These are phyloP conservation scores for Guyanaporus albipodus DNA, from an alignment of 768 basidiomycete species.

Conservation along the genomic window DNA sequence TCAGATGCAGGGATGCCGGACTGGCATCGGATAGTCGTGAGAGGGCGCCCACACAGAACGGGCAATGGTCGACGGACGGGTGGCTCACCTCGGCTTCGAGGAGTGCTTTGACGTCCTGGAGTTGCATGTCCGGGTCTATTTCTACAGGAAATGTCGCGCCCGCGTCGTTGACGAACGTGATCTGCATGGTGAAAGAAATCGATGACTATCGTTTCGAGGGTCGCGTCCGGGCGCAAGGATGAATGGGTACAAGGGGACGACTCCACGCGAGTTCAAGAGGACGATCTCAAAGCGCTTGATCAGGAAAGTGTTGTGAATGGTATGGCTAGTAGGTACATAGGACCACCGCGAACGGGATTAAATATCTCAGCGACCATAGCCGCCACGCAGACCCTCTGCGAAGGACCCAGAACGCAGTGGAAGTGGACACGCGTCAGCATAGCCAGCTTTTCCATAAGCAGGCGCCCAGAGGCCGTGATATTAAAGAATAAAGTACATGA, in stretches of 20 bases:
- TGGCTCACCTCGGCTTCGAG: conserved; percentile 90
- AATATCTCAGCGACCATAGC: conserved; percentile 9
- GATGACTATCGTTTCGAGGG: neutral
- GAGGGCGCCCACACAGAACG: too few relatives aligned
- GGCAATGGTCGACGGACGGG: too few relatives aligned
- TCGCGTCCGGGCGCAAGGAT: neutral
- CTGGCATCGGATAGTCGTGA: too few relatives aligned
- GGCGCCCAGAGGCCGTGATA: conserved; percentile 2
- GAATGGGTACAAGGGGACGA: neutral
- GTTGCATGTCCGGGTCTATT: conserved; percentile 85
- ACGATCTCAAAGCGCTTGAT: conserved; percentile 18
- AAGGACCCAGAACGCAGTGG: conserved; percentile 22
- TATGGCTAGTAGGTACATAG: neutral
- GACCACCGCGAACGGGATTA: conserved; percentile 3
- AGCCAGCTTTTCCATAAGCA: conserved; percentile 11
- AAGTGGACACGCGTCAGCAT: conserved; percentile 18
- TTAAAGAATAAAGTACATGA: conserved; percentile 1
- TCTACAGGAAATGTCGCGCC: conserved; percentile 68
- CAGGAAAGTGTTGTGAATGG: conserved; percentile 22
- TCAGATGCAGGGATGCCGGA: conserved; percentile 69
- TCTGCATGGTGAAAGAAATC: conserved; percentile 61
- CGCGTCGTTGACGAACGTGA: conserved; percentile 68
- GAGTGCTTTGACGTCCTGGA: conserved; percentile 89
- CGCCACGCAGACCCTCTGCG: conserved; percentile 19
- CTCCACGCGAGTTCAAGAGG: neutral